phyloP scores from a whole-genome alignment of 73 alveolate species.

The Breviolum minutum region DNA sequence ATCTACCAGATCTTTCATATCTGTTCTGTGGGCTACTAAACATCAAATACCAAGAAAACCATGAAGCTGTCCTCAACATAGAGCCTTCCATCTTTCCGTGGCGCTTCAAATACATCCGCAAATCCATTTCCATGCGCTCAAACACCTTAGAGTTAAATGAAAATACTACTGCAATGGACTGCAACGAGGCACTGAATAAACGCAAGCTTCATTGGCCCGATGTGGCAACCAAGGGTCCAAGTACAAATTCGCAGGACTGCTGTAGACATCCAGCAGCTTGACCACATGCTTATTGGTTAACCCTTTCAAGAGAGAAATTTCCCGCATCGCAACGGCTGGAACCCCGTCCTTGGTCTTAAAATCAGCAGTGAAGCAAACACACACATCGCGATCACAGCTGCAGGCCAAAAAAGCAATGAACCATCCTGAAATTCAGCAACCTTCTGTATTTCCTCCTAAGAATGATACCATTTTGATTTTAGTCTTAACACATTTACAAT shows the following conservation, averaged over 20 bases:
- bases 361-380: neutral
- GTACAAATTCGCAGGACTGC: neutral
- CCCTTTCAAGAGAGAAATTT: conserved; percentile 70
- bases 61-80: conserved; percentile 15
- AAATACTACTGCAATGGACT: neutral
- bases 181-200: neutral
- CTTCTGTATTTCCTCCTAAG: no score
- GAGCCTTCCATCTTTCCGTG: conserved; percentile 51
- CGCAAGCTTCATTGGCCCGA: neutral
- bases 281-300: conserved; percentile 35
- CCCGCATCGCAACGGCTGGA: conserved; percentile 69
- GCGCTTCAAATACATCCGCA: conserved; percentile 61
- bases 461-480: no score
- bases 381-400: neutral
- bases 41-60: neutral
- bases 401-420: no score
- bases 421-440: no score
- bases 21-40: no score
- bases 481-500: no score
- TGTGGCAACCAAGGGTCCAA: conserved; percentile 3
- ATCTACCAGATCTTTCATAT: no score
- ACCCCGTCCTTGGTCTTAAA: conserved; percentile 64
- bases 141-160: neutral
- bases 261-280: conserved; percentile 59
- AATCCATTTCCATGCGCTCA: conserved; percentile 55